phyloP scores from a whole-genome alignment of 75 land plant species.

The Sequoiadendron giganteum region DNA sequence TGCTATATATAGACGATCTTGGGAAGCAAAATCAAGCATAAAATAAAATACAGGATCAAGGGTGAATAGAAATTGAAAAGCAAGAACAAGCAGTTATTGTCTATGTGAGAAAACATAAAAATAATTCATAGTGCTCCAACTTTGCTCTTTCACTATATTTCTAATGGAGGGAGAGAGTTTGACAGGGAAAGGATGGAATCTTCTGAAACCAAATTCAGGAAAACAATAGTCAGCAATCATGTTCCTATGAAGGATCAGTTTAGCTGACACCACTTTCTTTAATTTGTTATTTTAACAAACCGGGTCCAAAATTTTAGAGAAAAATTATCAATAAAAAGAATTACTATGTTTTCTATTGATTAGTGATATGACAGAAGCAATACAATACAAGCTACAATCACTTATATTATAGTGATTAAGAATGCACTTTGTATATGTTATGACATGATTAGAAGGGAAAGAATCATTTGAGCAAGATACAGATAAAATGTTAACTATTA shows the following conservation, averaged over 20 bases:
- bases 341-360: conserved; percentile 1
- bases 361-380: not conserved
- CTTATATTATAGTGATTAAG: not conserved
- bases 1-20: not conserved
- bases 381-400: not conserved
- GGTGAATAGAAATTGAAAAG: not conserved
- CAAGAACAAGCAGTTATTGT: not conserved
- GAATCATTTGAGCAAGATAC: not conserved
- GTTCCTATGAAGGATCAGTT: not conserved
- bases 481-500: not conserved
- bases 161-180: not conserved
- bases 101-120: not conserved
- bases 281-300: not conserved
- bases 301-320: not conserved
- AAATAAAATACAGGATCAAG: not conserved
- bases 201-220: not conserved
- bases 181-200: not conserved
- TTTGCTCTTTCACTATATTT: not conserved
- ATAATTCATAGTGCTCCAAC: not conserved
- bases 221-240: not conserved
- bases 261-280: not conserved
- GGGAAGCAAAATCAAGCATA: not conserved
- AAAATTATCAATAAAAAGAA: not conserved
- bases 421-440: not conserved
- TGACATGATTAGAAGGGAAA: not conserved